Percentiles rank a stretch among this genome's conserved stretches.
Evolutionary conservation across 306 rosid species (phyloP).

Genomic region (Inga leiocalycina): DNA sequence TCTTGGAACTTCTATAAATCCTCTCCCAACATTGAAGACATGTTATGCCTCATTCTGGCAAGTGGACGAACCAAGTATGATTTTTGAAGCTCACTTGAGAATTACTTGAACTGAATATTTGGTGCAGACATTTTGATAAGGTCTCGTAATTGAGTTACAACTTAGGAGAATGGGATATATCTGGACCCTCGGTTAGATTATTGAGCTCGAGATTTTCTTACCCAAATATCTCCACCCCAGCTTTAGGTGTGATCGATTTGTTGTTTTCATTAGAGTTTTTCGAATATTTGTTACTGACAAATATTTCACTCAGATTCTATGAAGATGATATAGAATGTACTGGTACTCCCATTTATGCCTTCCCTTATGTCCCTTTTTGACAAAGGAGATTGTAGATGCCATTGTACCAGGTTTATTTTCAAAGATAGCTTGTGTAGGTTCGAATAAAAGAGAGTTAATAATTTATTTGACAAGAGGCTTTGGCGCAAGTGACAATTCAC

Average conservation of each 20-base stretch:
- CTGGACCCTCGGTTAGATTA: not conserved
- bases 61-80: constrained; percentile 94
- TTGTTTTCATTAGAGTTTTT: not conserved
- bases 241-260: not conserved
- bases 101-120: constrained; percentile 1
- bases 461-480: too few species aligned
- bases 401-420: not conserved
- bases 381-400: not conserved
- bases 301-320: not conserved
- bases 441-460: too few species aligned
- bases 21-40: constrained; percentile 56
- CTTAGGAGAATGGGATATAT: not conserved
- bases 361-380: not conserved
- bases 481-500: too few species aligned
- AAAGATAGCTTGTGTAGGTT: not conserved
- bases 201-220: not conserved
- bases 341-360: not conserved
- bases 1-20: constrained; percentile 82
- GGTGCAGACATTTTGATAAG: not conserved
- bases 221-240: not conserved
- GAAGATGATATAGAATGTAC: not conserved
- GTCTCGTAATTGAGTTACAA: not conserved
- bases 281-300: not conserved
- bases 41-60: constrained; percentile 80
- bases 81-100: constrained; percentile 46